Conservation (phyloP, 73 alveolate genomes). For the Tetrahymena malaccensis region DNA sequence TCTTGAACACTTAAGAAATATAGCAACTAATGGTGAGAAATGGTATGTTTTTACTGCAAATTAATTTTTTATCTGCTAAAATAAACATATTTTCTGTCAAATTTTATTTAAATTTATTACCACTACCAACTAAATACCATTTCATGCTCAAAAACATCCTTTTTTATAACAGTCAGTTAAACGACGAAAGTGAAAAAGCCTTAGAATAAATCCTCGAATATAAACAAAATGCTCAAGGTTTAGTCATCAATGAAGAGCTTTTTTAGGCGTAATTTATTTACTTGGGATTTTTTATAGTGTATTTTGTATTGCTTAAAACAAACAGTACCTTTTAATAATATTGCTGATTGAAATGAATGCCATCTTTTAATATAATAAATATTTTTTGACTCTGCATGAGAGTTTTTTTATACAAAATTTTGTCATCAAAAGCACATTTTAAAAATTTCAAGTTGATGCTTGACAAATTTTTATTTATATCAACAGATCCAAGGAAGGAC, state of each 20-base stretch:
- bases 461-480: background rate
- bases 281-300: background rate
- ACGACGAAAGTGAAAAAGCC: background rate
- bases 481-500: background rate
- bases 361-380: no score
- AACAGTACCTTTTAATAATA: background rate
- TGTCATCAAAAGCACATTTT: background rate
- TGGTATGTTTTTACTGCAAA: background rate
- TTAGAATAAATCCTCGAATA: background rate
- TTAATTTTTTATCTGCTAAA: background rate
- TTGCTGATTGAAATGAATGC: no score
- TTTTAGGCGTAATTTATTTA: background rate
- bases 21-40: background rate
- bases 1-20: background rate
- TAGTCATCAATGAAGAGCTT: background rate
- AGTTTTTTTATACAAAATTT: no score
- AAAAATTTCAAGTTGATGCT: background rate
- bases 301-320: background rate
- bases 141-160: background rate
- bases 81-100: background rate
- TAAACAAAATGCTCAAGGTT: background rate
- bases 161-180: background rate
- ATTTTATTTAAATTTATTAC: background rate
- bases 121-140: background rate
- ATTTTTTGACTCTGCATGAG: background rate